phyloP scores from a whole-genome alignment of 805 yeast species.

The Myxozyma geophila region DNA sequence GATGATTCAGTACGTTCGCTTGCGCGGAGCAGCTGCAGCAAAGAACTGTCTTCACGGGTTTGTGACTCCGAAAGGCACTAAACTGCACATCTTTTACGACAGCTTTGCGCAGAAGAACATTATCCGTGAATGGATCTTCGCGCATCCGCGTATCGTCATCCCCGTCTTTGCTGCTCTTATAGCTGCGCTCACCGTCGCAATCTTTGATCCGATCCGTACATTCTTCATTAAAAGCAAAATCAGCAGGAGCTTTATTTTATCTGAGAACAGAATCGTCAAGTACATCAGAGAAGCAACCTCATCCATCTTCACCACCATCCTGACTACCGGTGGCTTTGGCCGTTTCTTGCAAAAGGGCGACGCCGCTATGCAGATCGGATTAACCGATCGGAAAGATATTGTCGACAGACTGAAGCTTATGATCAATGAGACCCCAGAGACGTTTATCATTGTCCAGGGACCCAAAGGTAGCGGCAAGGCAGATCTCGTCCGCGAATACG shows the following conservation, averaged over 20 bases:
- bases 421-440: constrained; percentile 86
- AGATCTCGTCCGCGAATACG: constrained; percentile 72
- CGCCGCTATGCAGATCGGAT: constrained; percentile 40
- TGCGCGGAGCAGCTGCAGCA: constrained; percentile 79
- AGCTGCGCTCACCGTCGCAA: constrained; percentile 78
- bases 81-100: constrained; percentile 74
- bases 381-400: constrained; percentile 74
- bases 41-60: constrained; percentile 89
- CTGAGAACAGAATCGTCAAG: constrained; percentile 38
- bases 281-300: constrained; percentile 41
- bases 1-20: constrained; percentile 57
- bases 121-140: constrained; percentile 61
- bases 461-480: constrained; percentile 96
- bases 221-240: constrained; percentile 77
- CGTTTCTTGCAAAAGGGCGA: not conserved
- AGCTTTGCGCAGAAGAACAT: constrained; percentile 59
- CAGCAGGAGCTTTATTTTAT: constrained; percentile 46
- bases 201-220: constrained; percentile 92
- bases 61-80: constrained; percentile 55
- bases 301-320: constrained; percentile 7
- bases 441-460: constrained; percentile 87
- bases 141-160: constrained; percentile 80
- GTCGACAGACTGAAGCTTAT: constrained; percentile 73
- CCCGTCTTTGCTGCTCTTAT: constrained; percentile 79
- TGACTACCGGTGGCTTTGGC: constrained; percentile 18